Base-by-base conservation (phyloP, 2,329 filamentous ascomycete genomes). In the Fusarium circinatum region DNA sequence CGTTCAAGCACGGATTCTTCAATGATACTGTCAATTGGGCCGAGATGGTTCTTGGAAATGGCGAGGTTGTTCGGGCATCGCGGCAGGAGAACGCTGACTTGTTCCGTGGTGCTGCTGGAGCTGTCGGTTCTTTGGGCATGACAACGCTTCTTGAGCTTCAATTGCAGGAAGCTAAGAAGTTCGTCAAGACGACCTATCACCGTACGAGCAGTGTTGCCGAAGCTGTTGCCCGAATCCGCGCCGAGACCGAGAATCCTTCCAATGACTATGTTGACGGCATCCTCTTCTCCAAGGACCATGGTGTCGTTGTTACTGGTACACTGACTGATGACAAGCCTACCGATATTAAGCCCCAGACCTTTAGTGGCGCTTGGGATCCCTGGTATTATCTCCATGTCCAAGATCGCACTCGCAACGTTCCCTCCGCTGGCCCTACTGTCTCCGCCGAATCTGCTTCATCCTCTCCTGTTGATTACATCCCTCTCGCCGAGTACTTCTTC, bases 361-460 rank as follows among this genome's bases (percentile, higher is more conserved):
- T 90, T 52, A 88, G 6, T 81, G 82, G 41, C 82, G 78, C 5
- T 93, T 94, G 80, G 15, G 92, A 95, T 76, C 89, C 91, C 0
- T 95, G 92, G 93, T 94, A 93, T 79, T 94, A 94, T 72, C 83
- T 94, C 26, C 91, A 93, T 73, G 91, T 88, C 4, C 81, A 89
- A 71, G 80, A 85, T 44, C 79, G 79, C 68, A 87, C 83, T 20
- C 57, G 79, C 68, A 20, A 62, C 67, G 57, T 74, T 55, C 49
- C 69, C 60, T 62, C 79, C 63, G 60, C 78, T 11, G 65, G 75
- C 3, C 55, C 71, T 59, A 63, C 56, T 30, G 55, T 39, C 30
- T 76, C 72, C 18, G 24, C 71, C 45, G 66, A 64, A 44, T 51
- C 74, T 36, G 32, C 75, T 17, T 38, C 78, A 73, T 55, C 81